phyloP scores from a whole-genome alignment of 805 yeast genomes.

The Priceomyces castillae region DNA sequence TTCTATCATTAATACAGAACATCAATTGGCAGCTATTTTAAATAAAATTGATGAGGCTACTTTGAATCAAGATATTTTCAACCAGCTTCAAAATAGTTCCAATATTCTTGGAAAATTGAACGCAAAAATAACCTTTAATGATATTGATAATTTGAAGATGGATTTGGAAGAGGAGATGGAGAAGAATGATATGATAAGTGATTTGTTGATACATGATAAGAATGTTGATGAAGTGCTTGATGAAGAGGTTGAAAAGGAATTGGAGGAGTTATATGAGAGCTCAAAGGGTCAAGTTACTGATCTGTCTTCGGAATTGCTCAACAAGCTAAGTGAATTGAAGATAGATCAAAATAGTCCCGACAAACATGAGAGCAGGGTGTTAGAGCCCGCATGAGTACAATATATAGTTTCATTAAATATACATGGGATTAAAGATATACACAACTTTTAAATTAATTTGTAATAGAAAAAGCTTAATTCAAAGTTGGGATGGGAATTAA shows the following conservation, averaged over 20 bases:
- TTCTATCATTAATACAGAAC: conserved; percentile 13
- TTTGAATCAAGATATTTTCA: conserved; percentile 22
- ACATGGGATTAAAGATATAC: conserved; percentile 1
- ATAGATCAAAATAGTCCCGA: not conserved
- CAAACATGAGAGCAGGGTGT: conserved; percentile 2
- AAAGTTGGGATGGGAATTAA: not conserved
- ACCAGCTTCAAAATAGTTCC: conserved; percentile 26
- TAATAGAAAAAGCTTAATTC: not conserved
- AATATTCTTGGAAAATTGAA: conserved; percentile 28
- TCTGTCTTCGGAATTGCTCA: conserved; percentile 9
- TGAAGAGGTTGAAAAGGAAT: conserved; percentile 25
- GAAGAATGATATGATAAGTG: conserved; percentile 25
- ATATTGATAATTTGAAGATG: conserved; percentile 24
- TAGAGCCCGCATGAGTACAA: conserved; percentile 2
- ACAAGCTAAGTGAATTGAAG: conserved; percentile 12
- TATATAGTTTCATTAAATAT: not conserved
- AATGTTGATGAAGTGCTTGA: conserved; percentile 26
- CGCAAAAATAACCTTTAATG: conserved; percentile 21
- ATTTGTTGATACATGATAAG: conserved; percentile 16
- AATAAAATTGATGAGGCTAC: conserved; percentile 36
- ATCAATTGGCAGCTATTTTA: conserved; percentile 23
- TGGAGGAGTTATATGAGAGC: conserved; percentile 2
- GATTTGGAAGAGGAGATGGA: conserved; percentile 32
- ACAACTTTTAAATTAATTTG: not conserved
- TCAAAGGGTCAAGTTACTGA: conserved; percentile 2